A percentile compares a stretch with the other conserved stretches of the same genome.
phyloP scores from a whole-genome alignment of 305 asterid genomes.

The Stenogyne calaminthoides region DNA sequence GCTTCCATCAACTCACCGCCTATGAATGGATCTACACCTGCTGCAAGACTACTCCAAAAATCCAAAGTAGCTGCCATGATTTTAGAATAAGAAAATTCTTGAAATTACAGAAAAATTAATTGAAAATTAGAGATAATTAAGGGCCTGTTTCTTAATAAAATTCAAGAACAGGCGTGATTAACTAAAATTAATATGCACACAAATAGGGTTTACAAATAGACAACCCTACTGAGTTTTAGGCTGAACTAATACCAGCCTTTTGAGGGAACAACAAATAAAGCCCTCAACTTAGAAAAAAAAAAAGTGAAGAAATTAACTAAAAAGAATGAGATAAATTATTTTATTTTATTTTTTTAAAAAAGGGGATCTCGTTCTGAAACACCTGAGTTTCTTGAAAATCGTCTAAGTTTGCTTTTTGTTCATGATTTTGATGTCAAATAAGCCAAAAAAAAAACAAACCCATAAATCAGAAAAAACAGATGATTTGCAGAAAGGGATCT shows the following conservation, averaged over 20 bases:
- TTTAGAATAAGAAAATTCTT: background rate
- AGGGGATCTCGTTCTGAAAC: constrained; percentile 65
- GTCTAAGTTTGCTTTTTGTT: constrained; percentile 49
- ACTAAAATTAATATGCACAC: background rate
- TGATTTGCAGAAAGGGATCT: constrained; percentile 71
- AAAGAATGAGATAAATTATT: background rate
- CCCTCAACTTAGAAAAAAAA: constrained; percentile 34
- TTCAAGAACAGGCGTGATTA: constrained; percentile 42
- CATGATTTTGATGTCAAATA: background rate
- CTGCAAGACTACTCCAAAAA: constrained; percentile 49
- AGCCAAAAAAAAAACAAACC: constrained; percentile 38
- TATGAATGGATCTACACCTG: constrained; percentile 42
- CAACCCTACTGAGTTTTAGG: constrained; percentile 55
- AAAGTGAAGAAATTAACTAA: background rate
- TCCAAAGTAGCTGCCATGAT: constrained; percentile 72
- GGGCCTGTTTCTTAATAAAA: constrained; percentile 69
- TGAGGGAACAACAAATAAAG: constrained; percentile 47
- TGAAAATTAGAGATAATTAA: background rate
- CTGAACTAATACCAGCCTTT: constrained; percentile 34
- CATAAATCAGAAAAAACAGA: constrained; percentile 44
- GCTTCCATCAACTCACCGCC: constrained; percentile 89
- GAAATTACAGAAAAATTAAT: background rate
- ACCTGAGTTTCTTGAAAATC: constrained; percentile 55
- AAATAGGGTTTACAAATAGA: constrained; percentile 71
- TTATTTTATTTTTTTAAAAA: background rate